These are phyloP conservation scores for Boletus speciosus DNA, from an alignment of 768 basidiomycete genomes.

Conservation along the genomic window DNA sequence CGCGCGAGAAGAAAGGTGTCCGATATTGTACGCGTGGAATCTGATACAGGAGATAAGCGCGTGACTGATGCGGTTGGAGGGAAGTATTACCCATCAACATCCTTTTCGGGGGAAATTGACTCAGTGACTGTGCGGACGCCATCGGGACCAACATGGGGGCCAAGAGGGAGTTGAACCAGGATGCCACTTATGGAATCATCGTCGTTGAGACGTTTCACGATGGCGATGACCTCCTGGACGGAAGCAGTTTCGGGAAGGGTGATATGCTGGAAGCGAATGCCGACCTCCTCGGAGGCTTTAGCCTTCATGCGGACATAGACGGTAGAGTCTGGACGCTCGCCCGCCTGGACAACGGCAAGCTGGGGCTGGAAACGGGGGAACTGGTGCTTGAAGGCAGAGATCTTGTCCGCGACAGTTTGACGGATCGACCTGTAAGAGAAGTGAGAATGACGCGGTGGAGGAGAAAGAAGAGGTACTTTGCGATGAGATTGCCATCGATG, in stretches of 20 bases:
- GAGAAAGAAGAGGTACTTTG: constrained; percentile 56
- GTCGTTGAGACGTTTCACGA: constrained; percentile 78
- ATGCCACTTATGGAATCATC: constrained; percentile 84
- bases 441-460: constrained; percentile 13
- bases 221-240: constrained; percentile 70
- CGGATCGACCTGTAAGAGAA: constrained; percentile 66
- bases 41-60: constrained; percentile 37
- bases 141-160: constrained; percentile 72
- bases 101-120: constrained; percentile 89
- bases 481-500: constrained; percentile 82
- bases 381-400: constrained; percentile 57
- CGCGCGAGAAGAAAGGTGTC: constrained; percentile 87
- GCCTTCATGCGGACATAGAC: constrained; percentile 97
- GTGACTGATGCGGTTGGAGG: not conserved
- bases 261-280: constrained; percentile 84
- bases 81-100: constrained; percentile 83
- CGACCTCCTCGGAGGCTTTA: constrained; percentile 92
- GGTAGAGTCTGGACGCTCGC: constrained; percentile 83
- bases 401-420: constrained; percentile 65
- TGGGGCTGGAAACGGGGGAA: constrained; percentile 89
- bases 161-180: constrained; percentile 93
- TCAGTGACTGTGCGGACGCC: constrained; percentile 93
- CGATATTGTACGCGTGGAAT: constrained; percentile 98
- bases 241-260: constrained; percentile 62
- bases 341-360: constrained; percentile 92